Conservation (phyloP, 805 yeast species). For the Candida tallmaniae region DNA sequence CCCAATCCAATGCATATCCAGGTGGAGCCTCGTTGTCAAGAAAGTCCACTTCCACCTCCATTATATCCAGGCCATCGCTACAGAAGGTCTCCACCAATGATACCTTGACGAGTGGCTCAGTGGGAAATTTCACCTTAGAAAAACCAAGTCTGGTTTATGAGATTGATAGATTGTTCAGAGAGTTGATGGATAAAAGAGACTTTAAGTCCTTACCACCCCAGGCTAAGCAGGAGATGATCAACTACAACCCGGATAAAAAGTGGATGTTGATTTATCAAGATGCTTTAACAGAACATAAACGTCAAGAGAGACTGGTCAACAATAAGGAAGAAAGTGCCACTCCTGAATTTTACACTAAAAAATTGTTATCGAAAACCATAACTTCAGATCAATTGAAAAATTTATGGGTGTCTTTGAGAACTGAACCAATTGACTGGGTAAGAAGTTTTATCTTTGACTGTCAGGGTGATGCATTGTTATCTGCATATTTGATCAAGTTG, state of each 20-base stretch:
- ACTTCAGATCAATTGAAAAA: conserved; percentile 69
- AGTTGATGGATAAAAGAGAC: conserved; percentile 79
- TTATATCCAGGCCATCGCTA: conserved; percentile 24
- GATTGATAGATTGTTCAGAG: conserved; percentile 70
- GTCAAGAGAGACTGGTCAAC: conserved; percentile 27
- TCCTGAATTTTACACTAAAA: conserved; percentile 75
- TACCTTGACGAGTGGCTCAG: conserved; percentile 10
- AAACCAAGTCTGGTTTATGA: conserved; percentile 64
- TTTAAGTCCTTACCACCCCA: conserved; percentile 63
- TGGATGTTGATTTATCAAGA: conserved; percentile 92
- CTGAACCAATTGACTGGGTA: conserved; percentile 85
- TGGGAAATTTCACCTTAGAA: conserved; percentile 39
- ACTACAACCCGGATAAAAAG: conserved; percentile 72
- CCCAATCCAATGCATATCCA: not conserved
- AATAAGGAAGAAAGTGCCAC: conserved; percentile 32
- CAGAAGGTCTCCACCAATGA: conserved; percentile 13
- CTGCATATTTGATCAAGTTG: conserved; percentile 49
- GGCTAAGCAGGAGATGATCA: conserved; percentile 73
- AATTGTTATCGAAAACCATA: conserved; percentile 65
- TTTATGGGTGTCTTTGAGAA: conserved; percentile 85
- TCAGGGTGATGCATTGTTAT: conserved; percentile 79
- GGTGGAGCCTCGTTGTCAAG: conserved; percentile 15
- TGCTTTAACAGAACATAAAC: conserved; percentile 68
- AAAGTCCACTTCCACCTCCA: conserved; percentile 20
- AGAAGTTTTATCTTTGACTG: conserved; percentile 60